Evolutionary conservation across 352 stramenopile genomes (phyloP).

Genomic region (Globisporangium perplexum): DNA sequence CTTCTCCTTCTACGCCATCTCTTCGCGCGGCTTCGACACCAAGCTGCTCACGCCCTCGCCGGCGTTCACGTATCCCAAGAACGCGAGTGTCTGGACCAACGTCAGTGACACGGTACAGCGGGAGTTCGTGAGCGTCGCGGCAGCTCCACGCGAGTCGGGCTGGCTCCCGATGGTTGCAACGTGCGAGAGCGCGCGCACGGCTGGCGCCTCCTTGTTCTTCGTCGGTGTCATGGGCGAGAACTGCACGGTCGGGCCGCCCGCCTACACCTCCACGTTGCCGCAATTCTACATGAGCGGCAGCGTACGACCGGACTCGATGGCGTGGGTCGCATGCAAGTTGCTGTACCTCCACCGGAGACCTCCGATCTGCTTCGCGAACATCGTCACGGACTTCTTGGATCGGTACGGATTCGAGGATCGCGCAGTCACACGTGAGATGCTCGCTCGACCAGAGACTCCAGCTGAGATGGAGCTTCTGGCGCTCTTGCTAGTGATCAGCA

Average conservation of each 20-base stretch:
- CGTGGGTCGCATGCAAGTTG: conserved; percentile 51
- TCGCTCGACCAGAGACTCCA: conserved; percentile 33
- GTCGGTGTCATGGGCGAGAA: conserved; percentile 14
- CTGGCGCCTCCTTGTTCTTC: conserved; percentile 9
- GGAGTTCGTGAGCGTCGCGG: not conserved
- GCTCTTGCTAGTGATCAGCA: conserved; percentile 41
- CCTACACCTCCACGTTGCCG: conserved; percentile 10
- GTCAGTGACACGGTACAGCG: not conserved
- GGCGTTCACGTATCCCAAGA: conserved; percentile 3
- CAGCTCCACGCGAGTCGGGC: conserved; percentile 1
- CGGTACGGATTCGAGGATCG: conserved; percentile 34
- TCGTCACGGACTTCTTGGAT: conserved; percentile 41
- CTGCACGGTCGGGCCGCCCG: conserved; percentile 16
- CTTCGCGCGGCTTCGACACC: conserved; percentile 5
- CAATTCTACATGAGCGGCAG: conserved; percentile 35
- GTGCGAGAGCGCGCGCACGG: conserved; percentile 2
- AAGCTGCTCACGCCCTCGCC: conserved; percentile 10
- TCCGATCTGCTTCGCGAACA: conserved; percentile 45
- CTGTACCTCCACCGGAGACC: conserved; percentile 44
- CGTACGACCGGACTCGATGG: conserved; percentile 41
- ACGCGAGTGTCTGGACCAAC: conserved; percentile 5
- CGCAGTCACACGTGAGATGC: conserved; percentile 13
- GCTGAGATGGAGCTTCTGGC: conserved; percentile 43
- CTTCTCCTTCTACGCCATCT: conserved; percentile 17
- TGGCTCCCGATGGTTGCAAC: not conserved